phyloP scores from a whole-genome alignment of 441 rosid species.

The Corymbia citriodora region DNA sequence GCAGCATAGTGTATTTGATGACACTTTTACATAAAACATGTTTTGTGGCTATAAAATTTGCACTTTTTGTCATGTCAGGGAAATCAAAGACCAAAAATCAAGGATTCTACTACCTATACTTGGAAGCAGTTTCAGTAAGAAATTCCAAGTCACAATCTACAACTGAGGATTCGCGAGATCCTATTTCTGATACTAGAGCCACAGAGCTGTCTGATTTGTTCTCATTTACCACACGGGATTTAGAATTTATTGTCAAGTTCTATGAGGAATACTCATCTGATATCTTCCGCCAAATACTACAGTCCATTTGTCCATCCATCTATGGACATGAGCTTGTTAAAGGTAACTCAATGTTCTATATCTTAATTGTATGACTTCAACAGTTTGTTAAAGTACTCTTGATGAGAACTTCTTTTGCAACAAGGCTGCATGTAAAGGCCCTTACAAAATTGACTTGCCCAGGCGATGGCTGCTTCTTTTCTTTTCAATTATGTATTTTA shows the following conservation, averaged over 20 bases:
- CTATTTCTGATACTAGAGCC: constrained; percentile 36
- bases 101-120: constrained; percentile 87
- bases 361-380: background rate
- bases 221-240: constrained; percentile 77
- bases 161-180: constrained; percentile 49
- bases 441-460: background rate
- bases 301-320: constrained; percentile 93
- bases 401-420: background rate
- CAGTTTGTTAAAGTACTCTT: background rate
- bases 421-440: background rate
- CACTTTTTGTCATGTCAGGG: constrained; percentile 37
- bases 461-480: background rate
- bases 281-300: constrained; percentile 72
- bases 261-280: constrained; percentile 85
- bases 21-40: background rate
- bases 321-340: constrained; percentile 98
- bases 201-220: constrained; percentile 64
- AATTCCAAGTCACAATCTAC: constrained; percentile 78
- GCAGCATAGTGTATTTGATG: background rate
- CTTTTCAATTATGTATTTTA: background rate
- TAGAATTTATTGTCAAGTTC: constrained; percentile 92
- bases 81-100: constrained; percentile 84
- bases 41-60: background rate
- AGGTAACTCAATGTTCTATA: constrained; percentile 35
- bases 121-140: constrained; percentile 81